Base-by-base conservation (phyloP, 2,329 filamentous ascomycete species). In the Shiraia bambusicola region DNA sequence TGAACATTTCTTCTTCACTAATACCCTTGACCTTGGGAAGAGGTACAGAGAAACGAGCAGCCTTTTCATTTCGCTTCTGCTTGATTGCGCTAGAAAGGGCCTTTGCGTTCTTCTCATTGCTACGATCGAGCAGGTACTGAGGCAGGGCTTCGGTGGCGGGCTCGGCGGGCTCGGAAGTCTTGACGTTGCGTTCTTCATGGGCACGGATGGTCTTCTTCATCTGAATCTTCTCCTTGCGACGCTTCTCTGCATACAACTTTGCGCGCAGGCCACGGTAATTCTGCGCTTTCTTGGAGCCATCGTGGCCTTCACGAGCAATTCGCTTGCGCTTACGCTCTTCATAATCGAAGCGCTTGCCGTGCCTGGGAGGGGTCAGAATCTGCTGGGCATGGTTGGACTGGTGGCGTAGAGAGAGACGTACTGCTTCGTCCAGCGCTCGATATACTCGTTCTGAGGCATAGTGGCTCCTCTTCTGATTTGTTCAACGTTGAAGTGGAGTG, bases 161-260 rank as follows among this genome's bases (percentile, higher is more conserved):
- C 71, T 93, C 87, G 59, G 86, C 81, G 54, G 87, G 83, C 40
- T 85, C 84, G 24, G 81, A 76, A 7, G 87, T 88, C 75, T 97
- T 95, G 77, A 97, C 84, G 66, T 96, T 94, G 73, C 89, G 85
- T 77, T 96, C 88, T 74, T 98, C 93, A 76, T 95, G 88, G 31
- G 88, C 87, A 74, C 87, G 88, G 80, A 98, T 70, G 39, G 60
- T 62, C 60, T 71, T 65, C 59, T 71, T 71, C 67, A 71, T 69
- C 56, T 70, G 67, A 31, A 71, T 71, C 66, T 98, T 98, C 78
- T 98, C 91, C 70, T 91, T 87, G 76, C 90, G 88, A 17, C 93
- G 83, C 78, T 91, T 89, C 81, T 97, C 85, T 71, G 92, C 86
- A 76, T 93, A 85, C 63, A 95, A 77, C 79, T 98, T 98, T 58